phyloP scores from a whole-genome alignment of 148 eudicot genomes.

The Heliamphora exappendiculata region DNA sequence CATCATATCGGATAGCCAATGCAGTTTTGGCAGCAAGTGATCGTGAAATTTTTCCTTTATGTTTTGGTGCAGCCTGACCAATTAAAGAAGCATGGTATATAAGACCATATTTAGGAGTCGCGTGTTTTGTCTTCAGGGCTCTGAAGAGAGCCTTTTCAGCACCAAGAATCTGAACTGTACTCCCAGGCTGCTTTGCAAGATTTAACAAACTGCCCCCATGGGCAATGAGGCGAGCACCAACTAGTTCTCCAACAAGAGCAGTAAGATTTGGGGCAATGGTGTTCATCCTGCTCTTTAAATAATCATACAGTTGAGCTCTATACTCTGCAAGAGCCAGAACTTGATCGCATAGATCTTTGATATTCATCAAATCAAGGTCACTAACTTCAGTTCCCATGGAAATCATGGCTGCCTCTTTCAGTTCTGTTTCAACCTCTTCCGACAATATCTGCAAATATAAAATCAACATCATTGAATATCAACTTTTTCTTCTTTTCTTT shows the following conservation, averaged over 20 bases:
- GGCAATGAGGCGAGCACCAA: constrained; percentile 93
- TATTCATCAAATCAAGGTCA: constrained; percentile 76
- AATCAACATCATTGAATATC: background rate
- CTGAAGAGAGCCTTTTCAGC: constrained; percentile 96
- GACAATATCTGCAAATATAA: constrained; percentile 49
- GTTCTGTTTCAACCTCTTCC: constrained; percentile 80
- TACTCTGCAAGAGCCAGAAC: constrained; percentile 82
- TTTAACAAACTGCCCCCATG: constrained; percentile 93
- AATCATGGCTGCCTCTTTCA: constrained; percentile 81
- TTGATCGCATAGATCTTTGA: constrained; percentile 85
- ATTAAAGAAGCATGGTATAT: constrained; percentile 88
- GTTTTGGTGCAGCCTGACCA: constrained; percentile 96
- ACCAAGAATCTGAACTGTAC: constrained; percentile 96
- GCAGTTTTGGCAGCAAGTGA: constrained; percentile 92
- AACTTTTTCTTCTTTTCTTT: no score
- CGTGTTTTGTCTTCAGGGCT: constrained; percentile 93
- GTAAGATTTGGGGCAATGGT: constrained; percentile 95
- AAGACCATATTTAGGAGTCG: constrained; percentile 95
- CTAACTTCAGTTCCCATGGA: constrained; percentile 99
- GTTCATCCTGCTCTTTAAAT: constrained; percentile 86
- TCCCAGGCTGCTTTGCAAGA: constrained; percentile 96
- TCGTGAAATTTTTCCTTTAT: constrained; percentile 87
- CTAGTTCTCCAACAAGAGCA: constrained; percentile 94
- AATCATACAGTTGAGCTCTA: constrained; percentile 86
- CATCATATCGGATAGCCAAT: constrained; percentile 84